Percentiles rank a stretch among this genome's conserved stretches.
Evolutionary conservation across 176 grass and related monocot species (phyloP).

Genomic region (Tuctoria greenei): DNA sequence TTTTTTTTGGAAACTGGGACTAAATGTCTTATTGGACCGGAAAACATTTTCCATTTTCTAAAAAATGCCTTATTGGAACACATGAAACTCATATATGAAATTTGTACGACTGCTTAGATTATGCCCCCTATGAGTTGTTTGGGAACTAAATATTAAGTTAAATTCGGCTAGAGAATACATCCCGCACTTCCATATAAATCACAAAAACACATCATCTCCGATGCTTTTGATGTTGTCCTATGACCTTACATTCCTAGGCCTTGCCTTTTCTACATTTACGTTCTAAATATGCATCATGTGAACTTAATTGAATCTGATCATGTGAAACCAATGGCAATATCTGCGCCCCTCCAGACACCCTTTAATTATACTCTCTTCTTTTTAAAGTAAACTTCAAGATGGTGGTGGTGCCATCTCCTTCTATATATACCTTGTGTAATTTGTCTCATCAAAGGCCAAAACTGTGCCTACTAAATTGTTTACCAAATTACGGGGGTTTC

Average conservation of each 20-base stretch:
- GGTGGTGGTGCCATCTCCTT: background rate
- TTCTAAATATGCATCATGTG: background rate
- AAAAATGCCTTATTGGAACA: background rate
- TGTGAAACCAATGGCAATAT: background rate
- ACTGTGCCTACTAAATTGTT: too few relatives aligned
- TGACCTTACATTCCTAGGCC: background rate
- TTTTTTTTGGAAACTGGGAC: background rate
- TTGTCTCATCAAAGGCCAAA: background rate
- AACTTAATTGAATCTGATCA: background rate
- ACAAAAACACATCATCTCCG: background rate
- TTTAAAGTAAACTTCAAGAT: background rate
- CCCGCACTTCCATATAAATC: background rate
- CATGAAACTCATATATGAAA: background rate
- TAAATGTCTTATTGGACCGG: background rate
- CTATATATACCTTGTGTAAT: background rate
- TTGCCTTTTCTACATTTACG: background rate
- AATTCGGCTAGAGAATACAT: background rate
- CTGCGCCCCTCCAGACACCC: background rate
- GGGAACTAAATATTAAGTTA: background rate
- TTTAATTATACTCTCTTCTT: background rate
- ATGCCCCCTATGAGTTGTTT: background rate
- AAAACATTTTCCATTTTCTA: too few relatives aligned
- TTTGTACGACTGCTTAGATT: background rate
- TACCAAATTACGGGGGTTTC: background rate
- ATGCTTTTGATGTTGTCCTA: background rate